Conservation (phyloP, 345 rosid genomes). For the Populus alba region DNA sequence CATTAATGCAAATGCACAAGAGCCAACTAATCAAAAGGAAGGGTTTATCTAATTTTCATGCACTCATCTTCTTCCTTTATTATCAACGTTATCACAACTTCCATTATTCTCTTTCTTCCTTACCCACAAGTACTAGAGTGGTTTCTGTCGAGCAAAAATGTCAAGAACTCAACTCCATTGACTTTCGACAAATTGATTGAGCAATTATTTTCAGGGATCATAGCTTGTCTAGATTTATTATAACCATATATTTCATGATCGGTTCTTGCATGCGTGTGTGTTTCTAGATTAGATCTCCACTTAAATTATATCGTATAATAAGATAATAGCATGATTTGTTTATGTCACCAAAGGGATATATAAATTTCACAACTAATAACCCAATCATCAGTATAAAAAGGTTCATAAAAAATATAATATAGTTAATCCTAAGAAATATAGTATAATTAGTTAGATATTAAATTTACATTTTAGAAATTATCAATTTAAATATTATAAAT, state of each 20-base stretch:
- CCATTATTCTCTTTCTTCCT: neutral
- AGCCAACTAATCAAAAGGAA: no score
- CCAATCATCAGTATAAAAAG: no score
- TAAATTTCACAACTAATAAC: neutral
- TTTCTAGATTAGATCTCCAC: neutral
- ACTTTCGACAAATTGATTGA: neutral
- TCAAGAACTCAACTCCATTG: constrained; percentile 10
- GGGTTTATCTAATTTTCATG: no score
- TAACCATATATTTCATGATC: no score
- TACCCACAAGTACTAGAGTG: constrained; percentile 3
- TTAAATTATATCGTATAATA: no score
- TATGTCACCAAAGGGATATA: neutral
- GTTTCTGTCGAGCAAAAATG: constrained; percentile 11
- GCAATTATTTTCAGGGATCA: neutral
- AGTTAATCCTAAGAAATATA: accelerated
- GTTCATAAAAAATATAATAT: no score
- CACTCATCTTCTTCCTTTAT: no score
- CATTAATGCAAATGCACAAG: neutral
- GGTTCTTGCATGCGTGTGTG: neutral
- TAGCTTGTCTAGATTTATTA: neutral
- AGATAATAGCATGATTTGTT: neutral
- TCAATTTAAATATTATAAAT: no score
- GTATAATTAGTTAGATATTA: accelerated
- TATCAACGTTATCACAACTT: constrained; percentile 3
- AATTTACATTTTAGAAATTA: accelerated